Evolutionary conservation across 805 yeast species (phyloP).

Genomic region (Spathaspora boniae): DNA sequence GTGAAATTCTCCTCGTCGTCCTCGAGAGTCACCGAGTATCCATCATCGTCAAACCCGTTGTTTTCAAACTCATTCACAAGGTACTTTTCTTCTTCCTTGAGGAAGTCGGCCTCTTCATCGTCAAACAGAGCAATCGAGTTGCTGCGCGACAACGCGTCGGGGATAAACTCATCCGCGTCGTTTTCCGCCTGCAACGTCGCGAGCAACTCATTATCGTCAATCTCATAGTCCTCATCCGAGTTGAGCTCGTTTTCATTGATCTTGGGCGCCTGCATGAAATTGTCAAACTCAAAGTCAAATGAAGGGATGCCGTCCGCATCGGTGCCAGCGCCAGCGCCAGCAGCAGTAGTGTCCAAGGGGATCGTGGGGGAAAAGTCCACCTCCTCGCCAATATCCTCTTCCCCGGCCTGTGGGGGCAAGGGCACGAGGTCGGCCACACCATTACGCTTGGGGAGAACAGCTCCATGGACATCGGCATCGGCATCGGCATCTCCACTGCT

Average conservation of each 20-base stretch:
- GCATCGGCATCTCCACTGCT: slow-evolving; percentile 15
- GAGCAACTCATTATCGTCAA: slow-evolving; percentile 45
- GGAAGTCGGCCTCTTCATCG: slow-evolving; percentile 34
- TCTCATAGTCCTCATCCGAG: slow-evolving; percentile 66
- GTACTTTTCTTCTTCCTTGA: slow-evolving; percentile 43
- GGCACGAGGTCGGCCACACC: slow-evolving; percentile 3
- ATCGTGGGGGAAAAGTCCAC: slow-evolving; percentile 9
- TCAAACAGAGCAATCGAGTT: slow-evolving; percentile 22
- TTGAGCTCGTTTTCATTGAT: slow-evolving; percentile 45
- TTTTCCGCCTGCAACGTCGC: slow-evolving; percentile 48
- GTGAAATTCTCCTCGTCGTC: slow-evolving; percentile 22
- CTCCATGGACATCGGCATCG: slow-evolving; percentile 8
- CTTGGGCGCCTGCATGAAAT: slow-evolving; percentile 47
- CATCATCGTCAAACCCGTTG: slow-evolving; percentile 44
- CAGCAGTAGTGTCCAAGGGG: slow-evolving; percentile 3
- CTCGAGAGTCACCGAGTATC: no score
- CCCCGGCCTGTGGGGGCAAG: slow-evolving; percentile 14
- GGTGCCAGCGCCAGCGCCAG: no score
- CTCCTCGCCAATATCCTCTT: slow-evolving; percentile 18
- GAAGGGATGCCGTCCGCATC: slow-evolving; percentile 8
- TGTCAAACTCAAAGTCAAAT: slow-evolving; percentile 29
- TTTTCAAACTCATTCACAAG: slow-evolving; percentile 44
- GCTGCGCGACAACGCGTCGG: slow-evolving; percentile 14
- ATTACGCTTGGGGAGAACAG: slow-evolving; percentile 4
- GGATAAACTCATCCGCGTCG: slow-evolving; percentile 37